Evolutionary conservation across 1,139 yeast species (phyloP).

Genomic region (Geotrichum klebahnii): DNA sequence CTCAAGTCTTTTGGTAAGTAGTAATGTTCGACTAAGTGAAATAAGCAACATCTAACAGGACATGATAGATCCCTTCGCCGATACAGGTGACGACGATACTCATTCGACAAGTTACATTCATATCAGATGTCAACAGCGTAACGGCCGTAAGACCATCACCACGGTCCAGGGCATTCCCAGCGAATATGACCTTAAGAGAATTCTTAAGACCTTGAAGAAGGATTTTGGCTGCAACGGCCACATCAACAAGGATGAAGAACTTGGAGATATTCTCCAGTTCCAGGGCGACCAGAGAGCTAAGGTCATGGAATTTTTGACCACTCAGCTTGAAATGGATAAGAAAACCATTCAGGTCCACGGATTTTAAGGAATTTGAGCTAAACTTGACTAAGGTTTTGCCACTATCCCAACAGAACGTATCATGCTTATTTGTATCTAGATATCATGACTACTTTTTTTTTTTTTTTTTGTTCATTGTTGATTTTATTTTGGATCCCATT

Average conservation of each 20-base stretch:
- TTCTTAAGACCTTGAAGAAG: conserved; percentile 88
- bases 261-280: conserved; percentile 95
- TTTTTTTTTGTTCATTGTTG: background rate
- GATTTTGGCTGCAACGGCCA: conserved; percentile 99
- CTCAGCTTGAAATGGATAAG: conserved; percentile 86
- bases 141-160: conserved; percentile 97
- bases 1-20: conserved; percentile 83
- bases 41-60: background rate
- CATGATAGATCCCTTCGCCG: conserved; percentile 91
- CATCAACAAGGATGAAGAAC: conserved; percentile 91
- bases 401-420: background rate
- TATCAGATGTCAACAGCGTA: conserved; percentile 98
- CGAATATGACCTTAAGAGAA: conserved; percentile 92
- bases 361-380: conserved; percentile 48
- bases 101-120: conserved; percentile 94
- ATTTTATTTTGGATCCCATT: background rate
- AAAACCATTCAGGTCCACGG: conserved; percentile 98
- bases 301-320: conserved; percentile 87
- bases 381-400: background rate
- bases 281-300: conserved; percentile 99
- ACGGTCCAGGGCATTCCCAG: conserved; percentile 96
- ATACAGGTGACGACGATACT: conserved; percentile 98
- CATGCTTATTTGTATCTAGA: background rate
- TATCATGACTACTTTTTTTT: background rate
- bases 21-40: background rate